A percentile compares a stretch with the other conserved stretches of the same genome.
Conservation (phyloP, 768 basidiomycete species). For the Lepiota venenata region DNA sequence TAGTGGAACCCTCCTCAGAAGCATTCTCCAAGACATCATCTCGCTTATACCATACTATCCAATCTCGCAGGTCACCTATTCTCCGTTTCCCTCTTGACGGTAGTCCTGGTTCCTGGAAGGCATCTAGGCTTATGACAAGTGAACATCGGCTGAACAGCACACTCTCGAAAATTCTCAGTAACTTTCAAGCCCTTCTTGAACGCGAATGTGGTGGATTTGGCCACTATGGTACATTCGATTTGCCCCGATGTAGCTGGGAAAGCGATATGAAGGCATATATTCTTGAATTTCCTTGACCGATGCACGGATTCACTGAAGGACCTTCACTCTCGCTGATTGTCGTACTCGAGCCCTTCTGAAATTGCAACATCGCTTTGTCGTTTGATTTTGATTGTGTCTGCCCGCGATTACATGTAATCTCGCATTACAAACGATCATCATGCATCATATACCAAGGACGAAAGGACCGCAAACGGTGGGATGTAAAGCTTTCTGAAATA, state of each 20-base stretch:
- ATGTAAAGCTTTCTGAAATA: no score
- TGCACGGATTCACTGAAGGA: no score
- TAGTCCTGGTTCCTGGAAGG: neutral
- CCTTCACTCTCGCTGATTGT: no score
- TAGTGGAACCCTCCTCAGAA: constrained; percentile 14
- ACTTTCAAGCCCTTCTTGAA: constrained; percentile 26
- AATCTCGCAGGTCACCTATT: neutral
- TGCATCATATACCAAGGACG: no score
- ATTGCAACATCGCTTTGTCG: no score
- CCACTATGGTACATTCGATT: constrained; percentile 22
- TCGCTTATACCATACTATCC: neutral
- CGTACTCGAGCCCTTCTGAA: no score
- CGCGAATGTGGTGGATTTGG: constrained; percentile 43
- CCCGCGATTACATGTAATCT: no score
- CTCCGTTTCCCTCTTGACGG: constrained; percentile 1
- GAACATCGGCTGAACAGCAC: constrained; percentile 13
- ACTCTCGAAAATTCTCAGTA: constrained; percentile 28
- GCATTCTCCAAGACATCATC: constrained; percentile 12
- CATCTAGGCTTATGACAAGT: neutral
- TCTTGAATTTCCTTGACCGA: constrained; percentile 50
- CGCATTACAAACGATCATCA: no score
- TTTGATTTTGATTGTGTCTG: no score
- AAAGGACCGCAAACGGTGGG: no score
- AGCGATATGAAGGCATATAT: constrained; percentile 57
- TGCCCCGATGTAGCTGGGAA: constrained; percentile 61